Conservation (phyloP, 2,329 filamentous ascomycete genomes). For the Aureobasidium musti region DNA sequence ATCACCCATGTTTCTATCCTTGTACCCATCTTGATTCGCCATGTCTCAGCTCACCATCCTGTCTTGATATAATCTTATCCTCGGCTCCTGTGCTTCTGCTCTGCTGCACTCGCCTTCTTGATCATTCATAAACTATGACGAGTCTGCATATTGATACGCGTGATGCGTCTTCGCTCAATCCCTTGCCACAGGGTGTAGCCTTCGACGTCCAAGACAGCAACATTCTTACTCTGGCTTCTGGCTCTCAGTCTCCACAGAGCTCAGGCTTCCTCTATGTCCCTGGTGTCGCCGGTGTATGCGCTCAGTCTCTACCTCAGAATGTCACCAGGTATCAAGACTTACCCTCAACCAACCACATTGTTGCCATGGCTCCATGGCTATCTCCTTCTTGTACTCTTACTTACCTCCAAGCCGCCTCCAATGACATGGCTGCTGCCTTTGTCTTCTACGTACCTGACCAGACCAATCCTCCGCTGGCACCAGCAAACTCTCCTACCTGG, state of each 20-base stretch:
- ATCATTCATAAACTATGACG: background rate
- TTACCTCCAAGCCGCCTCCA: conserved; percentile 65
- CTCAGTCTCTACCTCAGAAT: conserved; percentile 75
- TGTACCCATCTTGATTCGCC: background rate
- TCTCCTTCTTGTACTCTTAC: conserved; percentile 69
- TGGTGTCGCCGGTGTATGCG: conserved; percentile 58
- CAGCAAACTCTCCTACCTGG: conserved; percentile 67
- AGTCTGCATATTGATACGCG: background rate
- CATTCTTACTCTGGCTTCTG: conserved; percentile 74
- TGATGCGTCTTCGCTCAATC: background rate
- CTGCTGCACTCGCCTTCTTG: background rate
- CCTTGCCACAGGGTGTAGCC: background rate
- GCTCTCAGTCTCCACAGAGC: conserved; percentile 61
- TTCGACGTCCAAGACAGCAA: conserved; percentile 46
- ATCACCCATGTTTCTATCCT: background rate
- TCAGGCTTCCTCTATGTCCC: conserved; percentile 86
- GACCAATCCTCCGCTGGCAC: conserved; percentile 62
- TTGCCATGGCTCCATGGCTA: conserved; percentile 87
- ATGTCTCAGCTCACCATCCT: background rate
- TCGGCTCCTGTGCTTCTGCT: background rate
- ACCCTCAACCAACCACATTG: conserved; percentile 66
- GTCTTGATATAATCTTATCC: background rate
- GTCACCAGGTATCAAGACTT: conserved; percentile 73
- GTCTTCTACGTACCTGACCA: conserved; percentile 57
- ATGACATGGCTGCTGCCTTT: conserved; percentile 62